phyloP scores from a whole-genome alignment of 805 yeast species.

The Jamesozyma hellenica region DNA sequence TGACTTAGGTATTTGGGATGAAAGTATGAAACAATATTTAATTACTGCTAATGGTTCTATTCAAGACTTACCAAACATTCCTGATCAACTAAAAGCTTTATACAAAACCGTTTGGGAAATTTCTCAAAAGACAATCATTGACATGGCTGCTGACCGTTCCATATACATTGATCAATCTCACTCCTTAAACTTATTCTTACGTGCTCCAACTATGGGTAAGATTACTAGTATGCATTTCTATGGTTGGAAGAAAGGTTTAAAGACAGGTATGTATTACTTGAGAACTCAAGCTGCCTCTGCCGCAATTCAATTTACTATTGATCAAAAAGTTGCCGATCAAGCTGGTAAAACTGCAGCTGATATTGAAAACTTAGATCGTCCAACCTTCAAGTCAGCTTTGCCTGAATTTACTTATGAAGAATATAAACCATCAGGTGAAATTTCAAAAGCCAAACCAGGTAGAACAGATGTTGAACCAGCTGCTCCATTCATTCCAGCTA shows the following conservation, averaged over 20 bases:
- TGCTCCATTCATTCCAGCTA: not conserved
- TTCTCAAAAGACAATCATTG: slow-evolving; percentile 74
- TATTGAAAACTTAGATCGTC: slow-evolving; percentile 30
- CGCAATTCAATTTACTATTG: slow-evolving; percentile 86
- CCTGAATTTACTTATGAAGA: slow-evolving; percentile 8
- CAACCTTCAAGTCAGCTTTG: slow-evolving; percentile 27
- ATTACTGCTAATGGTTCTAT: slow-evolving; percentile 77
- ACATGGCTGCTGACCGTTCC: slow-evolving; percentile 74
- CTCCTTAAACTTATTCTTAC: slow-evolving; percentile 79
- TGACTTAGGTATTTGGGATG: slow-evolving; percentile 75
- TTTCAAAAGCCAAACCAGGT: slow-evolving; percentile 9
- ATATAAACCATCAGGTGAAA: slow-evolving; percentile 7
- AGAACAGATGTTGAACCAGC: slow-evolving; percentile 1
- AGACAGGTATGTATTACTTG: slow-evolving; percentile 97
- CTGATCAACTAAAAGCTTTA: slow-evolving; percentile 61
- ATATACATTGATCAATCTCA: slow-evolving; percentile 87
- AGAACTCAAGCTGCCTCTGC: slow-evolving; percentile 96
- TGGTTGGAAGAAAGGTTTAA: slow-evolving; percentile 96
- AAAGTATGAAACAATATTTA: slow-evolving; percentile 65
- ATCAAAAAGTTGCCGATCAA: slow-evolving; percentile 84
- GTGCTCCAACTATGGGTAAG: slow-evolving; percentile 90
- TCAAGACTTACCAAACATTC: slow-evolving; percentile 63
- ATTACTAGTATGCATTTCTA: slow-evolving; percentile 96
- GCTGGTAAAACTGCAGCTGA: slow-evolving; percentile 49
- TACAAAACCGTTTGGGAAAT: slow-evolving; percentile 97